A percentile compares a stretch with the other conserved stretches of the same genome.
Evolutionary conservation across 805 yeast genomes (phyloP).

Genomic region (Lachancea sp.): DNA sequence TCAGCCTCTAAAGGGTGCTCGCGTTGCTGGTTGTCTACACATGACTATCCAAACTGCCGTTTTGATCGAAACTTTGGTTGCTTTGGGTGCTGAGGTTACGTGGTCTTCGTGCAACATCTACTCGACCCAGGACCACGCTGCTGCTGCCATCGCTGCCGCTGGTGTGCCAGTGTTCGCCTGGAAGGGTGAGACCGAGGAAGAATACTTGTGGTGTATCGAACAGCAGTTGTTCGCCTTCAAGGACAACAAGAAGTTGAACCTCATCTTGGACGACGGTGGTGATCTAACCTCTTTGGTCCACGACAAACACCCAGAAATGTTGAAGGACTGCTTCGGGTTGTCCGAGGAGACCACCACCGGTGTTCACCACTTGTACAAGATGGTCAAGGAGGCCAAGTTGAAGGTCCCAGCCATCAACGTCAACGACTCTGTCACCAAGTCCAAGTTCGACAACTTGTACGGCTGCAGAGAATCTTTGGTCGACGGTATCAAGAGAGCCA

Average conservation of each 20-base stretch:
- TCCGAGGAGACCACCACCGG: slow-evolving; percentile 99
- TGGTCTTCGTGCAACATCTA: slow-evolving; percentile 99
- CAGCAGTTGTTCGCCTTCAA: slow-evolving; percentile 98
- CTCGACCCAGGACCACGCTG: slow-evolving; percentile 99
- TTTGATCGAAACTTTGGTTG: slow-evolving; percentile 92
- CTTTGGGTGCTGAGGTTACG: slow-evolving; percentile 98
- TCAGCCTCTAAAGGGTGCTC: slow-evolving; percentile 97
- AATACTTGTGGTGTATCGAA: slow-evolving; percentile 98
- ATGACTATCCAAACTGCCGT: slow-evolving; percentile 99
- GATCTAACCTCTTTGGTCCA: slow-evolving; percentile 95
- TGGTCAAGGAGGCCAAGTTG: slow-evolving; percentile 79
- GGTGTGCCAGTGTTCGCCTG: slow-evolving; percentile 99
- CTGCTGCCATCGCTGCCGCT: slow-evolving; percentile 98
- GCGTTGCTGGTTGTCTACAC: slow-evolving; percentile 98
- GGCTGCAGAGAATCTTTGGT: slow-evolving; percentile 98
- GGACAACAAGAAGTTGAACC: slow-evolving; percentile 89
- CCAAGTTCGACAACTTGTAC: slow-evolving; percentile 98
- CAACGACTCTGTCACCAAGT: slow-evolving; percentile 97
- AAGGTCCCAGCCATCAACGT: slow-evolving; percentile 99
- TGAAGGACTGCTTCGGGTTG: slow-evolving; percentile 89
- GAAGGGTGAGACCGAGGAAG: slow-evolving; percentile 99
- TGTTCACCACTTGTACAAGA: slow-evolving; percentile 97
- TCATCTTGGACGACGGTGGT: slow-evolving; percentile 99
- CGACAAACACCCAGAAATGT: slow-evolving; percentile 96
- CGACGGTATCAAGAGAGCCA: slow-evolving; percentile 99